Evolutionary conservation across 1,284 basidiomycete genomes (phyloP), one percentile per base, ranked within the genome.

Genomic region (Rhodotorula sp.): DNA sequence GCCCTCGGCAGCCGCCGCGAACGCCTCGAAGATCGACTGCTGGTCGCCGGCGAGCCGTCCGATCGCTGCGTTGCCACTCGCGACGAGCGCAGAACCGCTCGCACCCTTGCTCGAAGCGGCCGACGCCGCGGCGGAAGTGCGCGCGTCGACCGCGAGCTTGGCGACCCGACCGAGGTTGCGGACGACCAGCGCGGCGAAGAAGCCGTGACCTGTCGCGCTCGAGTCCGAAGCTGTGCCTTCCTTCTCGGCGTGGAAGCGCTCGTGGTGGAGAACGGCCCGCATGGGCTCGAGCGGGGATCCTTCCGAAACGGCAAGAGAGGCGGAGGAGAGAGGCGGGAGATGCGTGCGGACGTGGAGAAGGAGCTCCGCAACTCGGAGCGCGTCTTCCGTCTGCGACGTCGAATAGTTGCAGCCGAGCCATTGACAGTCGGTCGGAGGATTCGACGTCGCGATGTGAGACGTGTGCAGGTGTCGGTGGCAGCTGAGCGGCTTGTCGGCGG

Each of bases 331-430:
- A 24, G 53, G n/a, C 48, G 70, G 66, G 50, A 77, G 55, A 59
- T 77, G 76, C 6, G 68, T 72, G 22, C 73, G 68, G 16, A 70
- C 26, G 53, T 77, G 76, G 53, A 73, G 62, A 22, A 62, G 20
- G 57, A 75, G 60, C 16, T 68, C 68, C 50, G 50, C 61, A 55
- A 31, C 37, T 16, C 44, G 55, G 28, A 70, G 56, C 18, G 34
- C 22, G 5, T 64, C 52, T 34, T 62, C 59, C 20, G 63, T 22
- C 22, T 48, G 46, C 7, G 44, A 18, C 9, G 64, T 30, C 5
- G 62, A 2, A 54, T 70, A 68, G 56, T 53, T 30, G 62, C 73
- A 75, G 34, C 51, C 31, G 13, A 61, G 13, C 73, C 71, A 72
- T 16, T n/a, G 20, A 54, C 73, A 72, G 18, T 24, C 5, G 1